phyloP scores from a whole-genome alignment of 73 alveolate species.

The Symbiodinium natans region DNA sequence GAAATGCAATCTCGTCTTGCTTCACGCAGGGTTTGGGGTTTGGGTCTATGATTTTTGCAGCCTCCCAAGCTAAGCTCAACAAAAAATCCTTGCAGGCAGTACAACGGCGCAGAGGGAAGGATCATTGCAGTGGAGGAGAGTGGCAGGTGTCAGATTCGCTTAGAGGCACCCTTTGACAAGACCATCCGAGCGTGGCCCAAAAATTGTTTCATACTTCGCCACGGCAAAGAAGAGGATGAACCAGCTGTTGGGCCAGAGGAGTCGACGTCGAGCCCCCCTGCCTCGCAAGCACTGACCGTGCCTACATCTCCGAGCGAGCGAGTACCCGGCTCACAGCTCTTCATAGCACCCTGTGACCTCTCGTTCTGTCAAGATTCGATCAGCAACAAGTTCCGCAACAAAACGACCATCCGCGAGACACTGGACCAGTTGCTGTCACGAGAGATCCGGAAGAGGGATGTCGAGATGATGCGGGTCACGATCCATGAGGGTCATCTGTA shows the following conservation, averaged over 20 bases:
- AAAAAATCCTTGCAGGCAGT: no score
- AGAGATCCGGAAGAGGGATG: conserved; percentile 44
- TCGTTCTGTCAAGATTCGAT: conserved; percentile 4
- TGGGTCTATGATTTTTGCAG: no score
- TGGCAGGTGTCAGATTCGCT: not conserved
- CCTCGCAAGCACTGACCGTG: no score
- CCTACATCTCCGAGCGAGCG: conserved; percentile 10
- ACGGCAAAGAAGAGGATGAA: not conserved
- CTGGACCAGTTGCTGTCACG: conserved; percentile 14
- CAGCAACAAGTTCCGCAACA: conserved; percentile 21
- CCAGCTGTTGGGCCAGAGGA: not conserved
- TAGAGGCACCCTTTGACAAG: conserved; percentile 1
- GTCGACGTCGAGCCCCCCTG: no score
- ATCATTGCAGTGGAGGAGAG: not conserved
- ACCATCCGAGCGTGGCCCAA: not conserved
- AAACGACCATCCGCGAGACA: not conserved
- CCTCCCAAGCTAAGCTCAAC: no score
- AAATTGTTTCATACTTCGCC: not conserved
- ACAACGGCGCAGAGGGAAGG: conserved; percentile 31
- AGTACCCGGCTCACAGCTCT: conserved; percentile 26
- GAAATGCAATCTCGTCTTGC: no score
- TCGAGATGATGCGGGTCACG: conserved; percentile 27
- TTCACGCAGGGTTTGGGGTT: no score
- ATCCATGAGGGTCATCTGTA: conserved; percentile 2
- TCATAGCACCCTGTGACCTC: conserved; percentile 18